Base-by-base conservation (phyloP, 202 grass and related monocot genomes). In the Eragrostis tef region DNA sequence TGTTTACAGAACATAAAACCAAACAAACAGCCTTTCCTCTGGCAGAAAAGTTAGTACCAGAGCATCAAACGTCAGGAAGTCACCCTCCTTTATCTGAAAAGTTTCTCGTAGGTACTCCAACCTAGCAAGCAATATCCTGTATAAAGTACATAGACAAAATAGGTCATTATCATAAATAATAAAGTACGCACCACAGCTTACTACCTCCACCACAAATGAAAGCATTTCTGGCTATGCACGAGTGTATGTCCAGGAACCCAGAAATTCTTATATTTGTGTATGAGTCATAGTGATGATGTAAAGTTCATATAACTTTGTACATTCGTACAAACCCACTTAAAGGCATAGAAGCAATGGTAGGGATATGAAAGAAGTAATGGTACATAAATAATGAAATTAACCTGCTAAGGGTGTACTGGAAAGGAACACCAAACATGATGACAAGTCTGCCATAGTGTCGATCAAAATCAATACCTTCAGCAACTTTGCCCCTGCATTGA, bases 391-490 rank as follows among this genome's bases (percentile, higher is more conserved):
- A 77, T 73, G 19, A 79, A 80, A 84, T 72, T 93, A 63, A 98
- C 96, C 90, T 93, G 88, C 96, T 98, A 48, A 91, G 87, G 71
- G 95, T 98, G 78, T 98, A 95, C 68, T 98, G 96, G 84, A 98
- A 98, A 27, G 92, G 96, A 86, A 98, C 90, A 74, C 96, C 96
- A 84, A 95, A 98, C 96, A 98, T 95, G 46, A 95, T 98, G 63
- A 98, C 96, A 68, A 98, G 93, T 89, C 96, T 89, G 57, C 96
- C 96, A 85, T 98, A 98, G 80, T 98, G 95, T 80, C 90, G 81
- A 85, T 94, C 95, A 93, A 98, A 98, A 90, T 98, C 95, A 79
- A 98, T 98, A 73, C 95, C 95, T 89, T 98, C 95, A 64, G 95
- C 95, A 64, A 98, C 95, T 83, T 98, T 98, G 42, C 95, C 95